phyloP scores from a whole-genome alignment of 108 stramenopile genomes.

The Cylindrotheca fusiformis region DNA sequence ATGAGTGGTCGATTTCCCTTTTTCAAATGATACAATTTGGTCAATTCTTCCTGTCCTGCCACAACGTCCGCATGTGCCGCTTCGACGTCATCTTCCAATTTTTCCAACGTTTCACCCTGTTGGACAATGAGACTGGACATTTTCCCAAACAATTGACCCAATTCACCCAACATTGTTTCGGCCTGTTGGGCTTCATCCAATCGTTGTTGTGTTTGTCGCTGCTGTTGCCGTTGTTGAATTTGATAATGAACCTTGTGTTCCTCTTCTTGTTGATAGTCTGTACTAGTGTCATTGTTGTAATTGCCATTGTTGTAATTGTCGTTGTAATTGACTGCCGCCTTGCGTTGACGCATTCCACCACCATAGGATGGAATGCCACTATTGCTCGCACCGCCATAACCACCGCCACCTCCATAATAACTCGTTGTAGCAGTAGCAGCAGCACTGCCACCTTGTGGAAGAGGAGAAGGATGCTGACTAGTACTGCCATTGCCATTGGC shows the following conservation, averaged over 20 bases:
- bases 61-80: constrained; percentile 65
- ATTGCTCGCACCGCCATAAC: constrained; percentile 31
- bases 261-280: constrained; percentile 34
- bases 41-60: constrained; percentile 78
- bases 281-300: constrained; percentile 18
- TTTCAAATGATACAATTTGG: constrained; percentile 68
- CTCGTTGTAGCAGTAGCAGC: background rate
- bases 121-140: constrained; percentile 67
- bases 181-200: constrained; percentile 70
- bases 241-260: constrained; percentile 44
- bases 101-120: constrained; percentile 79
- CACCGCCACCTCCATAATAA: constrained; percentile 21
- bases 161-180: constrained; percentile 64
- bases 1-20: constrained; percentile 87
- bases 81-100: constrained; percentile 90
- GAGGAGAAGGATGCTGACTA: background rate
- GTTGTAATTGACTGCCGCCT: constrained; percentile 20
- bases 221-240: constrained; percentile 61
- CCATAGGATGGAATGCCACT: constrained; percentile 31
- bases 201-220: constrained; percentile 67
- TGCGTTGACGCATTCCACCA: constrained; percentile 62
- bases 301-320: constrained; percentile 26
- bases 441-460: background rate
- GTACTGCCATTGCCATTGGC: background rate
- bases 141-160: constrained; percentile 75